phyloP scores from a whole-genome alignment of 2,329 filamentous ascomycete species.

The Pseudogymnoascus sp. region DNA sequence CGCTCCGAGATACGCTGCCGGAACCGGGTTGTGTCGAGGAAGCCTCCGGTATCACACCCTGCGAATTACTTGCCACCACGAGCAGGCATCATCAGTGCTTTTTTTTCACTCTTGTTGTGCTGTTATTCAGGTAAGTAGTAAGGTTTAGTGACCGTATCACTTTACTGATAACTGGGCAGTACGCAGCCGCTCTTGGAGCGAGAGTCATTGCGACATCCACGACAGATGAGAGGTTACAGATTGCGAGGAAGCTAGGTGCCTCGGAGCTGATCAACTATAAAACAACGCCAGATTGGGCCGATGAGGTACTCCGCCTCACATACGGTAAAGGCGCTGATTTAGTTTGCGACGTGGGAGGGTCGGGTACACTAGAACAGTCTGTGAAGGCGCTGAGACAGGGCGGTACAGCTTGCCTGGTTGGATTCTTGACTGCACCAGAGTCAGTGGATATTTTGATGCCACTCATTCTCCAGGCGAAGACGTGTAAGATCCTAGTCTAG shows the following conservation, averaged over 20 bases:
- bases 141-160: background rate
- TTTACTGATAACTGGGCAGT: background rate
- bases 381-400: background rate
- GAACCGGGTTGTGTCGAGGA: no score
- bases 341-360: slow-evolving; percentile 48
- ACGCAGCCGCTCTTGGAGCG: background rate
- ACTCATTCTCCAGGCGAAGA: slow-evolving; percentile 8
- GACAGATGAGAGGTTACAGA: slow-evolving; percentile 12
- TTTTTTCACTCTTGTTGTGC: no score
- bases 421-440: background rate
- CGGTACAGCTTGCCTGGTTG: background rate
- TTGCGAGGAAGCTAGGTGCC: slow-evolving; percentile 13
- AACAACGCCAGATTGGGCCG: slow-evolving; percentile 44
- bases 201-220: slow-evolving; percentile 18
- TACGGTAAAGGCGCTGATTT: slow-evolving; percentile 41
- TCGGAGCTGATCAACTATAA: slow-evolving; percentile 22
- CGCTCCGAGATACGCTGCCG: no score
- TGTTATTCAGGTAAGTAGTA: slow-evolving; percentile 24
- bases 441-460: background rate
- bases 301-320: slow-evolving; percentile 40
- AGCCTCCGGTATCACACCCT: no score
- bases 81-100: no score
- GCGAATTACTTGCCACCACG: no score
- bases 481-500: background rate
- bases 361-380: slow-evolving; percentile 42